These are phyloP conservation scores for Russula olivacea DNA, from an alignment of 768 basidiomycete genomes.

Conservation along the genomic window DNA sequence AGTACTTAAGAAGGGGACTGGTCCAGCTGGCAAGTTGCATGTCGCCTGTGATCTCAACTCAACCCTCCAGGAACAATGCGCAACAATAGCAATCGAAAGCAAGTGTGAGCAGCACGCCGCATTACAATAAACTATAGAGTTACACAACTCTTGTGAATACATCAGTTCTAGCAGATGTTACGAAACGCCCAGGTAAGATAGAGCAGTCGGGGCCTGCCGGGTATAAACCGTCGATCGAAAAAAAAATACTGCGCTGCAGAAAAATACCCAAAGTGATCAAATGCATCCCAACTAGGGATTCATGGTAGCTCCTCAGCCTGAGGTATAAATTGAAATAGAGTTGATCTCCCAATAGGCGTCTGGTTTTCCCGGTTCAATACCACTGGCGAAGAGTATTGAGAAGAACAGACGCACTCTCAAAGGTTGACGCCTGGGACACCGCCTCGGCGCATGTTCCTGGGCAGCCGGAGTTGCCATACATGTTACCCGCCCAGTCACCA, in stretches of 20 bases:
- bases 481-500: conserved; percentile 14
- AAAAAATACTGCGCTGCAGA: not conserved
- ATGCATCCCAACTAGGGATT: not conserved
- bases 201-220: not conserved
- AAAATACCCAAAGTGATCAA: not conserved
- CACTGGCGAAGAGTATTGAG: not conserved
- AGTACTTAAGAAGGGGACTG: not conserved
- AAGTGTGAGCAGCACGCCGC: not conserved
- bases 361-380: not conserved
- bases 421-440: conserved; percentile 7
- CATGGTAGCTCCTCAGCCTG: not conserved
- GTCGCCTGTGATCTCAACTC: not conserved
- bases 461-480: conserved; percentile 5
- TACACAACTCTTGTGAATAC: not conserved
- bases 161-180: not conserved
- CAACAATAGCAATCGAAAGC: not conserved
- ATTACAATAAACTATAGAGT: not conserved
- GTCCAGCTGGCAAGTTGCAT: not conserved
- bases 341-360: conserved; percentile 15
- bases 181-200: not conserved
- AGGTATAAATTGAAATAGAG: conserved; percentile 8
- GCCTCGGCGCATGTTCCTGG: not conserved
- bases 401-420: not conserved
- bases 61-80: not conserved
- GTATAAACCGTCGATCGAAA: not conserved